Conservation (phyloP, 2,329 filamentous ascomycete species). For the Nothomitra cinnamomea region DNA sequence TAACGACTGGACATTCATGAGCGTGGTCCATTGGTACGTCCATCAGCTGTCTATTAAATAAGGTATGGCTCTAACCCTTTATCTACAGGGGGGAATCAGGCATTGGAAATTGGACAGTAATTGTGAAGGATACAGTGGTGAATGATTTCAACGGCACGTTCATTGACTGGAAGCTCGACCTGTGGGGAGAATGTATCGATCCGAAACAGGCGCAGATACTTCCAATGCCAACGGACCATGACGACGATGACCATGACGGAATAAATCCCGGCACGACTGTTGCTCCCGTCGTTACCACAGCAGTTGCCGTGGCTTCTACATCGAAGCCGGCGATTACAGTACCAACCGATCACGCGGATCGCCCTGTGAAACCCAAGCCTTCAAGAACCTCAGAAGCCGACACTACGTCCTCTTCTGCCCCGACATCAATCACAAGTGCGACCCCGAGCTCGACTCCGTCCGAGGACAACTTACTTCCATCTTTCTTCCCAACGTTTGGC, state of each 20-base stretch:
- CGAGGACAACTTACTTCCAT: conserved; percentile 48
- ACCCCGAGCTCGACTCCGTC: conserved; percentile 18
- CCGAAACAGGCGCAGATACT: conserved; percentile 52
- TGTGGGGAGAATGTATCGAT: conserved; percentile 85
- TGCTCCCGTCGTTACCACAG: conserved; percentile 25
- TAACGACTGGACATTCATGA: conserved; percentile 97
- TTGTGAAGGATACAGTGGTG: conserved; percentile 68
- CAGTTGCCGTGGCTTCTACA: conserved; percentile 12
- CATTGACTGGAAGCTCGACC: conserved; percentile 78
- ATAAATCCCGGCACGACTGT: conserved; percentile 46
- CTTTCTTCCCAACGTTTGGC: conserved; percentile 78
- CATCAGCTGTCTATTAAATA: neutral
- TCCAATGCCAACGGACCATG: conserved; percentile 66
- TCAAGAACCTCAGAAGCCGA: conserved; percentile 16
- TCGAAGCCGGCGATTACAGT: conserved; percentile 27
- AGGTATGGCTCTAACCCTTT: conserved; percentile 16
- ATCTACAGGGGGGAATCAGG: conserved; percentile 62
- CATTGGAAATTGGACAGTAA: conserved; percentile 75
- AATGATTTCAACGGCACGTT: conserved; percentile 68
- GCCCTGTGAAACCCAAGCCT: conserved; percentile 45
- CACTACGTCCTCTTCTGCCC: conserved; percentile 11
- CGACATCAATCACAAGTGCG: conserved; percentile 12
- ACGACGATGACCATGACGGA: conserved; percentile 65
- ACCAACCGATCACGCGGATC: conserved; percentile 47
- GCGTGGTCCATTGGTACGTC: conserved; percentile 78